Conservation (phyloP, 2,329 filamentous ascomycete species). For the Claviceps capensis region DNA sequence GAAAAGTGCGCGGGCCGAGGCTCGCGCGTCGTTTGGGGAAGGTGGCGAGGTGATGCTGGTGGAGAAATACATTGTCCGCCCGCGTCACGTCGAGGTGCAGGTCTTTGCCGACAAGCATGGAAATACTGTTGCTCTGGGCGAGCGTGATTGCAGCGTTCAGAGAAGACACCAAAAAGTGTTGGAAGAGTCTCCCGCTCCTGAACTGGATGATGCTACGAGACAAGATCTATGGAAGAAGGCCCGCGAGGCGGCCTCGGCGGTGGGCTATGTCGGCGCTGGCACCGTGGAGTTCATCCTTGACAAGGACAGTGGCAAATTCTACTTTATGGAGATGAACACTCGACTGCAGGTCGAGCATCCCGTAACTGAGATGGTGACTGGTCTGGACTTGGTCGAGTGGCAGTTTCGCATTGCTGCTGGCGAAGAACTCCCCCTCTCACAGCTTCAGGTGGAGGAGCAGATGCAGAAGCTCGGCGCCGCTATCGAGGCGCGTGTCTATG, state of each 20-base stretch:
- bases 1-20: constrained; percentile 60
- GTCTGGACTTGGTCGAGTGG: constrained; percentile 77
- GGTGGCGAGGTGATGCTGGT: constrained; percentile 69
- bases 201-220: constrained; percentile 42
- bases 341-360: constrained; percentile 93
- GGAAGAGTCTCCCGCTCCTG: constrained; percentile 74
- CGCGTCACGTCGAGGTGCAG: constrained; percentile 80
- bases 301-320: constrained; percentile 68
- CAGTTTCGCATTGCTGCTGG: constrained; percentile 65
- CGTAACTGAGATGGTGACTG: constrained; percentile 61
- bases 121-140: constrained; percentile 69
- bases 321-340: constrained; percentile 74
- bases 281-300: constrained; percentile 89
- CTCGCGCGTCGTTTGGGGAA: constrained; percentile 67
- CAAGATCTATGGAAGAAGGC: constrained; percentile 54
- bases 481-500: constrained; percentile 93
- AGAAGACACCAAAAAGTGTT: constrained; percentile 81
- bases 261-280: constrained; percentile 78
- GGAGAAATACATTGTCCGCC: constrained; percentile 67
- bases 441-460: constrained; percentile 53
- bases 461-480: constrained; percentile 71
- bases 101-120: constrained; percentile 75
- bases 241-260: constrained; percentile 53
- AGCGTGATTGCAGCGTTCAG: constrained; percentile 81
- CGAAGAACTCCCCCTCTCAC: constrained; percentile 41